Base-by-base conservation (phyloP, 345 rosid species). In the Hibiscus syriacus region DNA sequence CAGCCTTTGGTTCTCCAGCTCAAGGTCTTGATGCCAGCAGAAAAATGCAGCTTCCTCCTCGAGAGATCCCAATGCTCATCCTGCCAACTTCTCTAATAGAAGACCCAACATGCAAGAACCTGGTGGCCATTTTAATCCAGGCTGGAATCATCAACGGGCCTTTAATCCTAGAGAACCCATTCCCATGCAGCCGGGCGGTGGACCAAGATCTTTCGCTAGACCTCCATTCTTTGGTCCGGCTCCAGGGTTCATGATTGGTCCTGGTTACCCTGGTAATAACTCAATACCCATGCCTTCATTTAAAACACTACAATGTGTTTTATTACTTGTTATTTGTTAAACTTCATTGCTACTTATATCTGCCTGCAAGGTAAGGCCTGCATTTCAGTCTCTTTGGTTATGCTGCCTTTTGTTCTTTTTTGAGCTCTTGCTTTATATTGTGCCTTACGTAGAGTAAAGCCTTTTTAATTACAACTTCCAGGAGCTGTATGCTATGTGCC, bases 401-500 rank as follows among this genome's bases (percentile, higher is more conserved):
- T 64, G n/a, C 34, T 66, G 4, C 50, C 49, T 39, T 61, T 13
- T 20, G 11, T 61, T 38, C 30, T 38, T 39, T 30, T 38, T 61
- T 61, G 52, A 39, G 49, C 30, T 41, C 20, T 26, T 55, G 61
- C 25, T 68, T n/a, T 20, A 12, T 54, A 10, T 64, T 72, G 4
- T 32, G 38, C 55, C 41, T 68, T 41, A 19, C 17, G 58, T n/a
- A 11, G 17, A 65, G 4, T 23, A 34, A 20, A 39, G 26, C 73
- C 49, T 69, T 65, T 36, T 12, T 4, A 61, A 57, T 49, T 49
- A 63, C 76, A 49, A 68, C 67, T 49, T 62, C 58, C 82, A 89
- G 98, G 95, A 49, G 80, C 87, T 70, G 77, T 91, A 16, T 91
- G 79, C 83, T 87, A 79, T 72, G 49, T 86, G 70, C 93, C 98